A percentile compares a stretch with the other conserved stretches of the same genome.
These are phyloP conservation scores for Fraxinus dipetala DNA, from an alignment of 305 asterid species.

Conservation along the genomic window DNA sequence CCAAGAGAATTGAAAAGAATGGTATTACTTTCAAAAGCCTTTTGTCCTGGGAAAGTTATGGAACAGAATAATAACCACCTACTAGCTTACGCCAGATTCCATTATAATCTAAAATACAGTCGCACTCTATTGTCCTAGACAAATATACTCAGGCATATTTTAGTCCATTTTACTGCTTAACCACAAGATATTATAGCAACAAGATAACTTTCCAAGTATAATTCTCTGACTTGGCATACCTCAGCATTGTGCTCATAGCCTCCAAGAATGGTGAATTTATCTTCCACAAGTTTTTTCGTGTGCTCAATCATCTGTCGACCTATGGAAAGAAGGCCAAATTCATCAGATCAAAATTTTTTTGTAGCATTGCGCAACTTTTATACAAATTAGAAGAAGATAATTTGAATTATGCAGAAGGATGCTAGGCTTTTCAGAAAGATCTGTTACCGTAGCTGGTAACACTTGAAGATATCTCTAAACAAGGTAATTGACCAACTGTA, in stretches of 20 bases:
- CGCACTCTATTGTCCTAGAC: not conserved
- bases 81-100: not conserved
- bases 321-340: constrained; percentile 29
- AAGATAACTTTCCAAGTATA: constrained; percentile 8
- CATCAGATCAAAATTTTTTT: constrained; percentile 28
- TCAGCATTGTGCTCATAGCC: constrained; percentile 92
- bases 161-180: not conserved
- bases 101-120: not conserved
- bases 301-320: constrained; percentile 99
- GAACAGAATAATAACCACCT: constrained; percentile 6
- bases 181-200: not conserved
- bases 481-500: constrained; percentile 92
- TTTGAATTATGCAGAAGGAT: constrained; percentile 16
- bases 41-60: not conserved
- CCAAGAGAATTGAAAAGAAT: not conserved
- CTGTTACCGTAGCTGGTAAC: constrained; percentile 95
- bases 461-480: constrained; percentile 96
- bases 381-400: constrained; percentile 2
- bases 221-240: constrained; percentile 38
- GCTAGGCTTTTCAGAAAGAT: constrained; percentile 5
- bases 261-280: constrained; percentile 68
- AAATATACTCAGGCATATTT: not conserved
- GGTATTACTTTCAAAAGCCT: not conserved
- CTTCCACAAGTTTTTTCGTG: constrained; percentile 93
- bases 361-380: constrained; percentile 10